These are phyloP conservation scores for Xylaria sp. DNA, from an alignment of 2,329 filamentous ascomycete species.

Conservation along the genomic window DNA sequence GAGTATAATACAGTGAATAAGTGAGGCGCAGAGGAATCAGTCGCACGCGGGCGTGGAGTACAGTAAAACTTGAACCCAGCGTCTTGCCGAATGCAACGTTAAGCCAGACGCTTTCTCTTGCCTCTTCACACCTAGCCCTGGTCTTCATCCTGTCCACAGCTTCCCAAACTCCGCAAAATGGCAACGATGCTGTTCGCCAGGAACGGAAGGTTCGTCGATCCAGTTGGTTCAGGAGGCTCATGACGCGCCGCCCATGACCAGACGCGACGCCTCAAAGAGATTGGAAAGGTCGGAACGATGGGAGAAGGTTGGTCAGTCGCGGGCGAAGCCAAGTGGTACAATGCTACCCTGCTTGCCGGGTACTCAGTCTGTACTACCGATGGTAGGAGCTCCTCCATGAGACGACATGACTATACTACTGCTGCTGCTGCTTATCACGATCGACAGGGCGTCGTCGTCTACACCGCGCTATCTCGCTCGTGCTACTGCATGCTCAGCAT, in stretches of 20 bases:
- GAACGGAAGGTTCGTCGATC: conserved; percentile 46
- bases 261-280: conserved; percentile 9
- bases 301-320: conserved; percentile 26
- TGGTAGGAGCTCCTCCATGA: conserved; percentile 31
- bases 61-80: neutral
- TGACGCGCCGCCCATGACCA: conserved; percentile 24
- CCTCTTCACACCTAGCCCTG: conserved; percentile 16
- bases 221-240: conserved; percentile 32
- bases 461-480: neutral
- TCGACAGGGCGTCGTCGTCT: conserved; percentile 31
- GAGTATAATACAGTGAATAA: neutral
- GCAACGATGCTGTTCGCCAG: conserved; percentile 36
- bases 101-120: conserved; percentile 23
- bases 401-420: conserved; percentile 25
- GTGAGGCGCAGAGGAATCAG: neutral
- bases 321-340: conserved; percentile 31
- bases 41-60: conserved; percentile 3
- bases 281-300: conserved; percentile 15
- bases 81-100: conserved; percentile 40
- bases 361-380: neutral
- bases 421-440: conserved; percentile 38
- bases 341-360: conserved; percentile 38
- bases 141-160: conserved; percentile 5
- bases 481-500: conserved; percentile 19
- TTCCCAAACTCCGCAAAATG: conserved; percentile 35